Evolutionary conservation across 805 yeast genomes (phyloP), one percentile per base, ranked within the genome.

Genomic region (Clavispora vitiphila): DNA sequence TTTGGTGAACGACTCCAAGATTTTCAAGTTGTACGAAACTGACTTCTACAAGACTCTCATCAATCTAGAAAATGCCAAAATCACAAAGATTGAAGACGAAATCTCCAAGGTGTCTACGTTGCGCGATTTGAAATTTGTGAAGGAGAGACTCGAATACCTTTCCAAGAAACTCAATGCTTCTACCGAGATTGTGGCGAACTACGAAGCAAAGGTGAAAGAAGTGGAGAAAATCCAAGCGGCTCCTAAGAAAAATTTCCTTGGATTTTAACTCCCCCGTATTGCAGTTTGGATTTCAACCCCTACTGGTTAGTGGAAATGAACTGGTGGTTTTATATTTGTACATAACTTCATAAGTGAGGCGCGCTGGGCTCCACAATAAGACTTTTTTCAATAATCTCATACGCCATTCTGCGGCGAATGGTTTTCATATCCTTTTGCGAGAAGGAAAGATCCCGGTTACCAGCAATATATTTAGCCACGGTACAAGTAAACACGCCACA

Each of bases 401-500:
- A 77, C 0, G 83, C 83, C 85, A 85, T 85, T 40, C 78, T 65
- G 35, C 80, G 65, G 48, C 99, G 70, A 42, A 91, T 67, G 2
- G 60, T 57, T 5, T 68, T 69, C 80, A 91, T 89, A 55, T 88
- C 95, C 7, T 66, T 62, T 51, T 84, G 90, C 7, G 77, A 57
- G 52, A 80, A 91, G 3, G 61, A 55, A 30, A 86, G 62, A 0
- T 71, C 71, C 20, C 60, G 58, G 5, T 70, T 75, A 26, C 77
- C 64, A 0, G 90, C 64, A 32, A 87, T 53, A 35, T 74, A 81
- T 37, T 79, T 75, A 1, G 86, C 86, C 36, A 81, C 83, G 41
- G 89, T 78, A 60, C 97, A 84, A 2, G 95, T 77, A 56, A 90
- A 93, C 2, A 91, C 95, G 7, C 99, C 99, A 67, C 99, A 93